These are phyloP conservation scores for Nothopassalora personata DNA, from an alignment of 2,329 filamentous ascomycete species.

Conservation along the genomic window DNA sequence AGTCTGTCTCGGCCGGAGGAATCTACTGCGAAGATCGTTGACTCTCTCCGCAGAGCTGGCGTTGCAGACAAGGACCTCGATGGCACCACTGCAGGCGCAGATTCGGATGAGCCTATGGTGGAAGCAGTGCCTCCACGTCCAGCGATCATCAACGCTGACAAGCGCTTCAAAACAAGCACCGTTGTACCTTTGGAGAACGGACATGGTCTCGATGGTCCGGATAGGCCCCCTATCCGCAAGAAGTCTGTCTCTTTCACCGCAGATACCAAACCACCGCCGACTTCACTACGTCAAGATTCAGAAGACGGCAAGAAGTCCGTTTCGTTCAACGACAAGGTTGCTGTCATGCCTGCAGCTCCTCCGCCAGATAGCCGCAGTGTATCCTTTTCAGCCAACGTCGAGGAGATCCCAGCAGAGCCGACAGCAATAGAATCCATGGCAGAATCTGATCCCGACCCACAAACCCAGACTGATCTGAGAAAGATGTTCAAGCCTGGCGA, in stretches of 20 bases:
- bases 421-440: neutral
- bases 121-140: conserved; percentile 5
- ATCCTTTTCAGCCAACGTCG: conserved; percentile 30
- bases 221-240: conserved; percentile 26
- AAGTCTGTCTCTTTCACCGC: conserved; percentile 62
- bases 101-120: conserved; percentile 11
- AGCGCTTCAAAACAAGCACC: neutral
- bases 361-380: conserved; percentile 30
- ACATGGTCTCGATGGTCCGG: conserved; percentile 6
- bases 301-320: conserved; percentile 32
- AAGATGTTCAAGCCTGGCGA: conserved; percentile 32
- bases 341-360: conserved; percentile 31
- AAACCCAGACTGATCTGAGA: conserved; percentile 26
- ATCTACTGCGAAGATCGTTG: conserved; percentile 60
- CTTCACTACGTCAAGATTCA: conserved; percentile 27
- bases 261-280: conserved; percentile 50
- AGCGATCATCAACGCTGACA: conserved; percentile 14
- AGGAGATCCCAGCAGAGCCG: conserved; percentile 29
- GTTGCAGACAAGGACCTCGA: conserved; percentile 37
- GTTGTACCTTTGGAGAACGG: conserved; percentile 3
- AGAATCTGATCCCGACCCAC: conserved; percentile 2
- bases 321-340: conserved; percentile 34
- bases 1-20: conserved; percentile 55
- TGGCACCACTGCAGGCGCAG: neutral
- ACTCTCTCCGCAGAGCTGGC: conserved; percentile 73